Evolutionary conservation across 345 rosid genomes (phyloP).

Genomic region (Mallotus nudiflorus): DNA sequence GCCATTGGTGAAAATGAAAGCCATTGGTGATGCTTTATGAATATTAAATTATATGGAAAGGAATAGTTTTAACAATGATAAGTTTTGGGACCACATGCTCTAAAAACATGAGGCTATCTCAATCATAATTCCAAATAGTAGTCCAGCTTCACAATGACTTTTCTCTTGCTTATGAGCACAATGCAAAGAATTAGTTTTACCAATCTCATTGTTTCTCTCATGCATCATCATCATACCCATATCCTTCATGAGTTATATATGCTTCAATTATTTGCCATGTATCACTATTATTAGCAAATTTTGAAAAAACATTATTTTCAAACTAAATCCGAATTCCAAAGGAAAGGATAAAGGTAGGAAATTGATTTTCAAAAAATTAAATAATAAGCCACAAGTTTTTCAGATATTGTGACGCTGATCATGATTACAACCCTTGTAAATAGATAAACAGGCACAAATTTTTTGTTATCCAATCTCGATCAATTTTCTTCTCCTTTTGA

Average conservation of each 20-base stretch:
- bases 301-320: constrained; percentile 15
- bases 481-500: not conserved
- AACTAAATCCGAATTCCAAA: not conserved
- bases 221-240: no score
- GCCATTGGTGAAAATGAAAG: no score
- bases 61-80: constrained; percentile 30
- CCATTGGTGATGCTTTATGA: constrained; percentile 22
- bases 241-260: not conserved
- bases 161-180: constrained; percentile 16
- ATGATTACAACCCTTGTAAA: not conserved
- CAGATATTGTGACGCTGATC: not conserved
- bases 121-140: constrained; percentile 39
- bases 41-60: constrained; percentile 15
- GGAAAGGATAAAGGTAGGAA: not conserved
- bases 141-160: constrained; percentile 44
- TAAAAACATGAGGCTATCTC: constrained; percentile 22
- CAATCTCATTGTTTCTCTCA: constrained; percentile 6
- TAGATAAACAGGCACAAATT: not conserved
- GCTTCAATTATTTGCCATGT: not conserved
- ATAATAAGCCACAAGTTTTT: not conserved
- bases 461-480: not conserved
- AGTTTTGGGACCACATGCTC: constrained; percentile 35
- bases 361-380: not conserved
- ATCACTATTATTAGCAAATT: constrained; percentile 7
- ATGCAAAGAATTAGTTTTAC: not conserved